Evolutionary conservation across 805 yeast species (phyloP).

Genomic region (Wickerhamiella alocasiicola): DNA sequence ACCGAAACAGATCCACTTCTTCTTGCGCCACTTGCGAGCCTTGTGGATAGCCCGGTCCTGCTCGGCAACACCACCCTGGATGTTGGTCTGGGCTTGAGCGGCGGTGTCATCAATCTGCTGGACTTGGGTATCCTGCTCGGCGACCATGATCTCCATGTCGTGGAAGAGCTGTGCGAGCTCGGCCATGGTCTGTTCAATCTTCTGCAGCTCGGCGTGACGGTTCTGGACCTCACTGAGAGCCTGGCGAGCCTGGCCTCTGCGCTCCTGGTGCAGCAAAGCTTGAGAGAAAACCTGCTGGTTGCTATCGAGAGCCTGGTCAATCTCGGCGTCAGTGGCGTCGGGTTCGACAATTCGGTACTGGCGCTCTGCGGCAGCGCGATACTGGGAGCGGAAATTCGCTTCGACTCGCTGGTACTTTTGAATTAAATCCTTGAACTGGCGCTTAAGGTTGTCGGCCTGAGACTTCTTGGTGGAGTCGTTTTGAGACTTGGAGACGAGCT

Average conservation of each 20-base stretch:
- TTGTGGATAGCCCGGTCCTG: conserved; percentile 77
- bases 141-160: conserved; percentile 92
- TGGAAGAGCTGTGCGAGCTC: conserved; percentile 89
- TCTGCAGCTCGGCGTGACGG: conserved; percentile 87
- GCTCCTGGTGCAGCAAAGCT: conserved; percentile 38
- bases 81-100: conserved; percentile 71
- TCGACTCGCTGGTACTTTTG: conserved; percentile 80
- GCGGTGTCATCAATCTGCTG: conserved; percentile 74
- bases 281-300: conserved; percentile 90
- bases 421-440: conserved; percentile 71
- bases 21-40: conserved; percentile 82
- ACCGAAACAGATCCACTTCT: conserved; percentile 67
- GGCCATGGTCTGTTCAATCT: conserved; percentile 89
- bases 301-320: conserved; percentile 67
- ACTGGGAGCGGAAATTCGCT: conserved; percentile 71
- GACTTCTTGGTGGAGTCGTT: conserved; percentile 67
- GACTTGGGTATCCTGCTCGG: conserved; percentile 85
- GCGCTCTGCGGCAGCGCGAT: conserved; percentile 78
- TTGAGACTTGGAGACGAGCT: conserved; percentile 44
- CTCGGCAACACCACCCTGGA: conserved; percentile 90
- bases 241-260: conserved; percentile 67
- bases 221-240: conserved; percentile 92
- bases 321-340: conserved; percentile 56
- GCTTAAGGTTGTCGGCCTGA: conserved; percentile 82
- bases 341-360: conserved; percentile 67